Evolutionary conservation across 495 filamentous ascomycete genomes (phyloP).

Genomic region (Penicillium argentinense): DNA sequence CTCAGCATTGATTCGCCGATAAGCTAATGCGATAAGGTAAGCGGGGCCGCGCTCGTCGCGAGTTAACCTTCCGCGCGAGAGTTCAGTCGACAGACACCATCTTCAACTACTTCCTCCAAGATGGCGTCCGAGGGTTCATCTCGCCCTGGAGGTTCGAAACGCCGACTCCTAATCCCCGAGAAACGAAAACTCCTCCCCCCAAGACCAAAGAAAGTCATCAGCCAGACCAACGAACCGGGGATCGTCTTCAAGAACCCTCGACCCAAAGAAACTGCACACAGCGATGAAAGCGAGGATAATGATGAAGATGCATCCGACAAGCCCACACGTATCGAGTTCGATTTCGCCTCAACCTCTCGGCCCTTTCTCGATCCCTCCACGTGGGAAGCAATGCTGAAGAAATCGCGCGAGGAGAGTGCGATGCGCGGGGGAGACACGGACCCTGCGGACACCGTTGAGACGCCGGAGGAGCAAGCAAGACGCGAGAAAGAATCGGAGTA

Average conservation of each 20-base stretch:
- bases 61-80: too few species aligned
- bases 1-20: too few species aligned
- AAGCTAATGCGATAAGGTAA: too few species aligned
- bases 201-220: background rate
- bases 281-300: background rate
- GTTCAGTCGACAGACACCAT: too few species aligned
- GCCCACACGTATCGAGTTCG: slow-evolving; percentile 9
- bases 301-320: background rate
- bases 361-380: slow-evolving; percentile 26
- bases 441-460: too few species aligned
- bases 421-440: background rate
- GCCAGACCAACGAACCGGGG: background rate
- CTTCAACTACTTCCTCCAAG: too few species aligned
- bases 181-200: slow-evolving; percentile 17
- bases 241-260: too few species aligned
- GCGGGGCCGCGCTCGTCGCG: too few species aligned
- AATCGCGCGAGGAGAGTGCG: slow-evolving; percentile 1
- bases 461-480: slow-evolving; percentile 16
- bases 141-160: too few species aligned
- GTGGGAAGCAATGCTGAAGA: slow-evolving; percentile 27
- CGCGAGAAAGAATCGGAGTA: slow-evolving; percentile 30
- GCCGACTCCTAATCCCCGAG: slow-evolving; percentile 17
- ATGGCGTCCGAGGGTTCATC: slow-evolving; percentile 6
- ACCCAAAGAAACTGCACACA: background rate
- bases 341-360: slow-evolving; percentile 18